Conservation (phyloP, 2,329 filamentous ascomycete species). For the Clarireedia homoeocarpa region DNA sequence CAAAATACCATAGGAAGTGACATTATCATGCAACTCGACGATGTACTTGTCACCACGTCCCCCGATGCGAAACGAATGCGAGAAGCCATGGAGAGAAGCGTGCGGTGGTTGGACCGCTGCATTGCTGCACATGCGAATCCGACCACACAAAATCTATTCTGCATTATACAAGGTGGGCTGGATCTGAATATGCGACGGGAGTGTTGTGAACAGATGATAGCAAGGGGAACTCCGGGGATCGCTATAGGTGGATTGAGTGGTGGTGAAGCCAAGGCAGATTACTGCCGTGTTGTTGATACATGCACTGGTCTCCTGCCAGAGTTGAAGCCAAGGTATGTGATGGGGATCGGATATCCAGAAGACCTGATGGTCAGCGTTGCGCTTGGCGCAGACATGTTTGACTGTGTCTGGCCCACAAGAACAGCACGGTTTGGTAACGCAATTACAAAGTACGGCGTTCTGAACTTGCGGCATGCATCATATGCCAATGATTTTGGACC, state of each 20-base stretch:
- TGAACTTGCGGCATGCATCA: constrained; percentile 72
- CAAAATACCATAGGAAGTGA: constrained; percentile 97
- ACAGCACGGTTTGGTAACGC: constrained; percentile 96
- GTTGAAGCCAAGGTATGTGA: constrained; percentile 94
- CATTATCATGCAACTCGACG: constrained; percentile 99
- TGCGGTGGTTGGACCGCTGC: constrained; percentile 94
- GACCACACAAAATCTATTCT: constrained; percentile 84
- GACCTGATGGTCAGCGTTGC: constrained; percentile 91
- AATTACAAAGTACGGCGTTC: constrained; percentile 69
- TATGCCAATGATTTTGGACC: constrained; percentile 77
- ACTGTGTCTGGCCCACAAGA: constrained; percentile 96
- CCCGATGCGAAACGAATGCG: constrained; percentile 82
- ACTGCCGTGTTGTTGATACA: constrained; percentile 79
- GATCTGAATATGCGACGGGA: constrained; percentile 78
- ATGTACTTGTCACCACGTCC: constrained; percentile 93
- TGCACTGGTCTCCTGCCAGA: constrained; percentile 82
- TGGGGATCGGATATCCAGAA: constrained; percentile 97
- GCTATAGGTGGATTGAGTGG: constrained; percentile 93
- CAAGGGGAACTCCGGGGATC: constrained; percentile 86
- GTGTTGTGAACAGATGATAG: constrained; percentile 83
- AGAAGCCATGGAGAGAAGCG: constrained; percentile 88
- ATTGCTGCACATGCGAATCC: constrained; percentile 83
- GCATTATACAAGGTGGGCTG: constrained; percentile 94
- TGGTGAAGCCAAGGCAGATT: constrained; percentile 88
- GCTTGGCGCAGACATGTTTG: constrained; percentile 97